Conservation (phyloP, 805 yeast genomes). For the Clavispora fructus region DNA sequence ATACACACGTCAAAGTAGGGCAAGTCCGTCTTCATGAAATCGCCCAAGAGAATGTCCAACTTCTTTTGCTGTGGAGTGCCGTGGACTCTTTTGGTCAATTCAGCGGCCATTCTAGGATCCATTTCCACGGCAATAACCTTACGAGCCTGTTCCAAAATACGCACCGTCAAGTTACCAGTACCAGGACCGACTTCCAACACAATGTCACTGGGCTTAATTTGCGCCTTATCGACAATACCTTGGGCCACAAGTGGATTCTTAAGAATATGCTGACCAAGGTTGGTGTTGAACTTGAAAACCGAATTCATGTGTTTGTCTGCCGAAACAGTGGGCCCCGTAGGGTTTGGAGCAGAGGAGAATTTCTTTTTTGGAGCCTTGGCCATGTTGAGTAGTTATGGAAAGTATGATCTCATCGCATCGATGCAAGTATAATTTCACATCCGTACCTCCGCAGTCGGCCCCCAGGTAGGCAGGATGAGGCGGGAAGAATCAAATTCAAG, state of each 20-base stretch:
- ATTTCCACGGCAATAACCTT: conserved; percentile 96
- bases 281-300: conserved; percentile 95
- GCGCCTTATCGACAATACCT: conserved; percentile 96
- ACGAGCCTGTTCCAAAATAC: conserved; percentile 86
- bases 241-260: conserved; percentile 96
- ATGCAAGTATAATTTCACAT: neutral
- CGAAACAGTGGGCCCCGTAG: conserved; percentile 54
- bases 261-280: conserved; percentile 92
- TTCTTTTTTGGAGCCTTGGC: conserved; percentile 63
- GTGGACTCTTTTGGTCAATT: conserved; percentile 92
- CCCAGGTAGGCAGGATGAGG: too few species aligned
- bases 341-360: conserved; percentile 42
- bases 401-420: conserved; percentile 4
- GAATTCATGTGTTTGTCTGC: conserved; percentile 69
- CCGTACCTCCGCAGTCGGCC: neutral
- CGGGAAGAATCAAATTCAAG: too few species aligned
- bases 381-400: conserved; percentile 32
- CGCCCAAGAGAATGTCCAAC: conserved; percentile 87
- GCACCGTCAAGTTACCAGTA: conserved; percentile 94
- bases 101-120: conserved; percentile 99
- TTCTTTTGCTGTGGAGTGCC: conserved; percentile 94
- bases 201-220: conserved; percentile 83
- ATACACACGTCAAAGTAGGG: conserved; percentile 96
- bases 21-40: conserved; percentile 90
- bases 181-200: conserved; percentile 99